Percentiles rank a stretch among this genome's conserved stretches.
Evolutionary conservation across 495 filamentous ascomycete species (phyloP).

Genomic region (Penicillium canescens): DNA sequence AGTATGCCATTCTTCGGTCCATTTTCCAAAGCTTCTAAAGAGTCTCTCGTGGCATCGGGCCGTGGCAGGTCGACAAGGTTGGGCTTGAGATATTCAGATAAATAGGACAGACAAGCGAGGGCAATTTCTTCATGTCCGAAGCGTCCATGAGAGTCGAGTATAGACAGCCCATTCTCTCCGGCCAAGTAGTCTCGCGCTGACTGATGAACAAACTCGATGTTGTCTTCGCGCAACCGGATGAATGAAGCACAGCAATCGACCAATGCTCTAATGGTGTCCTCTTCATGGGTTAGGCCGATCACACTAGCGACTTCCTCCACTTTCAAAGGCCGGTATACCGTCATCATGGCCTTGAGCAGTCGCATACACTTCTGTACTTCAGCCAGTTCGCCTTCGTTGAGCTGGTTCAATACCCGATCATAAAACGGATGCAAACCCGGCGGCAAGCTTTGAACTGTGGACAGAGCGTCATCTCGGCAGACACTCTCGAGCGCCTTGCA

Average conservation of each 20-base stretch:
- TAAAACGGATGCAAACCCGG: constrained; percentile 9
- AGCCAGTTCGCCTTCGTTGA: neutral
- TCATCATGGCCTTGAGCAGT: constrained; percentile 5
- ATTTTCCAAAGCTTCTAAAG: neutral
- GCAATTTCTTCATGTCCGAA: constrained; percentile 19
- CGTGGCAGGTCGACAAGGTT: constrained; percentile 16
- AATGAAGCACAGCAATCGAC: constrained; percentile 18
- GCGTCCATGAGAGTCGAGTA: constrained; percentile 11
- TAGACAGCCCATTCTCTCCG: constrained; percentile 6
- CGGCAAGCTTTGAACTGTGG: constrained; percentile 8
- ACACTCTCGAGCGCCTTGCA: constrained; percentile 13
- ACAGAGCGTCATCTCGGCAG: constrained; percentile 4
- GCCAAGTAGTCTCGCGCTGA: constrained; percentile 19
- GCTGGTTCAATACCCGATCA: constrained; percentile 9
- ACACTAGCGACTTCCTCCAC: neutral
- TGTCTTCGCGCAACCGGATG: constrained; percentile 12
- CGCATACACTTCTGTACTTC: constrained; percentile 1
- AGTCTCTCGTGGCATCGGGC: constrained; percentile 2
- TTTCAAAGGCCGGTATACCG: constrained; percentile 10
- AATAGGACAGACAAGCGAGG: constrained; percentile 16
- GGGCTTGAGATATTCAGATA: constrained; percentile 15
- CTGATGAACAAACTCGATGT: constrained; percentile 23
- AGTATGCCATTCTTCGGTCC: constrained; percentile 6
- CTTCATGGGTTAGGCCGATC: neutral
- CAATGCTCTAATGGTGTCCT: neutral